Evolutionary conservation across 345 rosid species (phyloP).

Genomic region (Sisymbrium irio): DNA sequence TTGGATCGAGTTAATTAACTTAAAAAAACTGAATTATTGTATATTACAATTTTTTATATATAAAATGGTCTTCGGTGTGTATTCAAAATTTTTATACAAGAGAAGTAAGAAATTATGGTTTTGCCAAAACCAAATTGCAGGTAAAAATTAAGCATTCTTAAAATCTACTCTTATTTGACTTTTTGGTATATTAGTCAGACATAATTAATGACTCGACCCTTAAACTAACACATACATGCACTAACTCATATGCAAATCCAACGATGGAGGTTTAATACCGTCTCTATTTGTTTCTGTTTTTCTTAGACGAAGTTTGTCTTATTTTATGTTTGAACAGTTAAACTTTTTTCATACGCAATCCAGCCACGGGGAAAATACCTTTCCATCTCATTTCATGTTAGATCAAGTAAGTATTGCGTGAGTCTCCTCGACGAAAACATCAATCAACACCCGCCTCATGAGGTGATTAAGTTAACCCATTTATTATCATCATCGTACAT

Average conservation of each 20-base stretch:
- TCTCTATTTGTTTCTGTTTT: background rate
- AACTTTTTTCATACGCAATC: background rate
- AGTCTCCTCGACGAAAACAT: constrained; percentile 28
- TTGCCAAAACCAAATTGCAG: background rate
- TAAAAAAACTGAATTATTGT: background rate
- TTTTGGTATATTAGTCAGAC: constrained; percentile 21
- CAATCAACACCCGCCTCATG: constrained; percentile 19
- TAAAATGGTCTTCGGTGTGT: too few relatives aligned
- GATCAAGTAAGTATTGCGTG: background rate
- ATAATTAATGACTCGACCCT: constrained; percentile 13
- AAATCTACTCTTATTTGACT: constrained; percentile 14
- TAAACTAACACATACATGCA: constrained; percentile 19
- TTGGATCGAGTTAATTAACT: background rate
- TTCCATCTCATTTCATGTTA: background rate
- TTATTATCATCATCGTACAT: constrained; percentile 27
- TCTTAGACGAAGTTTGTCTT: background rate
- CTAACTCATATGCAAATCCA: constrained; percentile 32
- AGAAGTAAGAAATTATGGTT: background rate
- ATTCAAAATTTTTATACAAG: background rate
- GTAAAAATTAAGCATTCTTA: background rate
- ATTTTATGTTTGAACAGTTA: background rate
- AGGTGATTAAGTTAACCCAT: constrained; percentile 17
- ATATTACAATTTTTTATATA: background rate
- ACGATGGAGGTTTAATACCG: background rate
- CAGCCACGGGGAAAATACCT: background rate